Conservation (phyloP, 208 protist species). For the Lotmaria passim region DNA sequence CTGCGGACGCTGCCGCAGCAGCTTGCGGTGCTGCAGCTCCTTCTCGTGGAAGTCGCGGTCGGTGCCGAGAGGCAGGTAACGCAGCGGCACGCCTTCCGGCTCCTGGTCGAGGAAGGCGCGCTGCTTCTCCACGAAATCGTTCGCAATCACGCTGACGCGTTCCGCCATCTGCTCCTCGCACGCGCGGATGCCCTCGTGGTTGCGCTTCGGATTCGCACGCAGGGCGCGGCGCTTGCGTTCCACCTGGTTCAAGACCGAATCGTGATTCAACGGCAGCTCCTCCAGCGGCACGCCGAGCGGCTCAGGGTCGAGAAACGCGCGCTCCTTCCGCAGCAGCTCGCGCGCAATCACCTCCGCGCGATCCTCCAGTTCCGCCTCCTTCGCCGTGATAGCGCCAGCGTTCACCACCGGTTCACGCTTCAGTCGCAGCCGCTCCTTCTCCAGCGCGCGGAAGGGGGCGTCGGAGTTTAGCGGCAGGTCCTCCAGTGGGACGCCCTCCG, state of each 20-base stretch:
- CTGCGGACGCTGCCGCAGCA: slow-evolving; percentile 38
- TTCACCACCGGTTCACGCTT: slow-evolving; percentile 58
- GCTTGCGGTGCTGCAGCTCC: slow-evolving; percentile 56
- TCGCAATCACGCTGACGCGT: slow-evolving; percentile 69
- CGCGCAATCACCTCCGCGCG: slow-evolving; percentile 54
- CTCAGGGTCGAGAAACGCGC: slow-evolving; percentile 84
- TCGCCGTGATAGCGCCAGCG: slow-evolving; percentile 24
- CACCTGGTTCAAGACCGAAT: slow-evolving; percentile 64
- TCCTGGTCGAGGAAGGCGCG: slow-evolving; percentile 79
- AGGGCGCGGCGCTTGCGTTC: slow-evolving; percentile 66
- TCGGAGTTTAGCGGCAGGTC: slow-evolving; percentile 70
- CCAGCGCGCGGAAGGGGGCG: slow-evolving; percentile 50
- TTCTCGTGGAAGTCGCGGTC: slow-evolving; percentile 73
- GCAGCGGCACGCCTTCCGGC: slow-evolving; percentile 75
- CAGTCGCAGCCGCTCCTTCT: slow-evolving; percentile 58
- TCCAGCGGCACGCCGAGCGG: slow-evolving; percentile 79
- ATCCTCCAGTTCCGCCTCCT: slow-evolving; percentile 60
- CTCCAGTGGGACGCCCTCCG: slow-evolving; percentile 73
- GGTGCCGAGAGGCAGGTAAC: slow-evolving; percentile 70
- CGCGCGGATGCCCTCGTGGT: slow-evolving; percentile 54
- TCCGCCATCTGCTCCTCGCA: slow-evolving; percentile 74
- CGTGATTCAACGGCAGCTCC: slow-evolving; percentile 80
- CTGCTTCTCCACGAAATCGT: slow-evolving; percentile 68
- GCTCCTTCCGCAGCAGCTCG: slow-evolving; percentile 73
- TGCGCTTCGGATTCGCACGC: slow-evolving; percentile 51